These are phyloP conservation scores for Leishmania braziliensis DNA, from an alignment of 208 protist genomes.

Conservation along the genomic window DNA sequence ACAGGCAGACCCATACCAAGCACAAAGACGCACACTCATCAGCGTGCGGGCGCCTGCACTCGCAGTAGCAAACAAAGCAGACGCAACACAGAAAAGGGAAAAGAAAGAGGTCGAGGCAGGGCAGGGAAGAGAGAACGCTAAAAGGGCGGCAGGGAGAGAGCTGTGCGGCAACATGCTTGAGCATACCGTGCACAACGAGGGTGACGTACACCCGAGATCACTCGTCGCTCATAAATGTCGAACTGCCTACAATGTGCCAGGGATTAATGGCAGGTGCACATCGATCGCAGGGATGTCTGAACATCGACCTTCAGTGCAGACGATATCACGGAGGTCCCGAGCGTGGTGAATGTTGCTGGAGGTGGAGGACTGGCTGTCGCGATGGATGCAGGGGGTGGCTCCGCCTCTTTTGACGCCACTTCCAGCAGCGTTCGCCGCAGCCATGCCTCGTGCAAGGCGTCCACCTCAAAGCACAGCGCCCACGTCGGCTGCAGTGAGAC, in stretches of 20 bases:
- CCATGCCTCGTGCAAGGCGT: slow-evolving; percentile 16
- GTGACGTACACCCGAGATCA: neutral
- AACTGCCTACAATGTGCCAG: neutral
- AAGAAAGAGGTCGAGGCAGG: neutral
- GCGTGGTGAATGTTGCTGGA: neutral
- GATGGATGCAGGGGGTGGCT: neutral
- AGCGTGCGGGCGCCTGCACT: neutral
- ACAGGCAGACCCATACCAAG: neutral
- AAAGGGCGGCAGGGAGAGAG: neutral
- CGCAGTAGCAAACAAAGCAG: neutral
- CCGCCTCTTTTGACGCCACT: neutral
- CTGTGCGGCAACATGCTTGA: neutral
- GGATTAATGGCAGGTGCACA: neutral
- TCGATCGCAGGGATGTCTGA: neutral
- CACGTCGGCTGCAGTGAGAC: slow-evolving; percentile 12
- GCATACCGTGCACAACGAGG: neutral
- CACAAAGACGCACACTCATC: neutral
- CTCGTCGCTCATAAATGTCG: neutral
- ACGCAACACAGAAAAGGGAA: neutral
- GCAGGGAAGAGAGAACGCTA: neutral
- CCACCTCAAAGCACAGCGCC: slow-evolving; percentile 23
- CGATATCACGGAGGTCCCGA: neutral
- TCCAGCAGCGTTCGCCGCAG: slow-evolving; percentile 4
- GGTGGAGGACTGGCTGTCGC: neutral
- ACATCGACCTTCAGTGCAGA: neutral